Evolutionary conservation across 768 basidiomycete genomes (phyloP), one percentile per base, ranked within the genome.

Genomic region (Sporobolomyces pararoseus): DNA sequence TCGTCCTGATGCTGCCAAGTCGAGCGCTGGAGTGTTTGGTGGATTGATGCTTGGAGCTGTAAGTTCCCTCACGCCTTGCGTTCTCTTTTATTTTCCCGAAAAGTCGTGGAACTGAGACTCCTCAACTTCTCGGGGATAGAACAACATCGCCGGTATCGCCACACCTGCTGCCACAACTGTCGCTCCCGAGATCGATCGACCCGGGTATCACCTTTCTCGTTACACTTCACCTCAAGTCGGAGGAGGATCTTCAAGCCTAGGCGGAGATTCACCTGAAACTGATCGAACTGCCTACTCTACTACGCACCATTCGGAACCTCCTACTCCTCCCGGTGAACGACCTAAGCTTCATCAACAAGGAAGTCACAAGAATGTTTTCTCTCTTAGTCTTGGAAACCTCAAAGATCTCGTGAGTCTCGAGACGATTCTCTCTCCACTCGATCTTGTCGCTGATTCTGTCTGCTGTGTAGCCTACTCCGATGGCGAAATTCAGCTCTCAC

Each of bases 21-120:
- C 80, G 72, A 82, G 82, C 27, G 87, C 82, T 0, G 87, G 87
- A 7, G 87, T 87, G 2, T 83, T 88, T 67, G 89, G 87, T 0
- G 84, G 88, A 6, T 83, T 91, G 42, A 86, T 92, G 27, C 84
- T 87, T 10, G 85, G 86, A 65, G 86, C 88, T 0, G 86, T 72
- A 4, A 39, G 71, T 68, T 23, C 13, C 25, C 13, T 13, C 23
- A 29, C 39, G 16, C 4, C 7, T 29, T n/a, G 19, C 42, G 21
- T n/a, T n/a, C 19, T 29, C 23, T 13, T 46, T 44, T 42, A 42
- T 9, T 17, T 6, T 23, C n/a, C n/a, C n/a, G n/a, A n/a, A n/a
- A n/a, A n/a, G n/a, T n/a, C n/a, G n/a, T n/a, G n/a, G n/a, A n/a
- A n/a, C n/a, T n/a, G n/a, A n/a, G 46, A 47, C 46, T 42, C 46